Evolutionary conservation across 1,284 basidiomycete species (phyloP).

Genomic region (Tranzscheliella williamsii): DNA sequence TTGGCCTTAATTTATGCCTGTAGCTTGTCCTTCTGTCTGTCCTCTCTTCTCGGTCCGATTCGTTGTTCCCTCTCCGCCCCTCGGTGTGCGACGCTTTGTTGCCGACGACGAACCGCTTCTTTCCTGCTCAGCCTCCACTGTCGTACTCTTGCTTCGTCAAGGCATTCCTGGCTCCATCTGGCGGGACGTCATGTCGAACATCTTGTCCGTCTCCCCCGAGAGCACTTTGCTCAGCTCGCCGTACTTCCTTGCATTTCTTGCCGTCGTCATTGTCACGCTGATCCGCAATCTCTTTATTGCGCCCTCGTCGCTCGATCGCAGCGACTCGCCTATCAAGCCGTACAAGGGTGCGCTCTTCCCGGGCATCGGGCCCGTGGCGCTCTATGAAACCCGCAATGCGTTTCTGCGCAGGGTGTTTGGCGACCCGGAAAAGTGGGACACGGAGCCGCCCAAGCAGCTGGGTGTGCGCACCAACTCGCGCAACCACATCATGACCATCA

Average conservation of each 20-base stretch:
- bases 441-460: slow-evolving; percentile 10
- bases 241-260: slow-evolving; percentile 17
- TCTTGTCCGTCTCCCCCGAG: slow-evolving; percentile 15
- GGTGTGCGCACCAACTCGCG: slow-evolving; percentile 23
- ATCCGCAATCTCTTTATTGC: slow-evolving; percentile 18
- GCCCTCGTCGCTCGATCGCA: slow-evolving; percentile 15
- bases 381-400: slow-evolving; percentile 30
- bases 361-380: slow-evolving; percentile 19
- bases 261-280: slow-evolving; percentile 9
- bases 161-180: background rate
- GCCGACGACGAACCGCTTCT: no score
- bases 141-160: no score
- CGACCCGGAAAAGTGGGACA: slow-evolving; percentile 27
- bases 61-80: no score
- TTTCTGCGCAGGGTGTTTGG: slow-evolving; percentile 37
- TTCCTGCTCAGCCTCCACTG: no score
- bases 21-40: no score
- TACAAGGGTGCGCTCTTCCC: slow-evolving; percentile 14
- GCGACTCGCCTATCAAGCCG: slow-evolving; percentile 5
- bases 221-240: slow-evolving; percentile 23
- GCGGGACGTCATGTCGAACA: slow-evolving; percentile 5
- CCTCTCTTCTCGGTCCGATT: no score
- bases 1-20: no score
- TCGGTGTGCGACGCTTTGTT: no score
- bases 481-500: slow-evolving; percentile 28